A percentile compares a stretch with the other conserved stretches of the same genome.
Evolutionary conservation across 1,284 basidiomycete species (phyloP).

Genomic region (Fistulina hepatica): DNA sequence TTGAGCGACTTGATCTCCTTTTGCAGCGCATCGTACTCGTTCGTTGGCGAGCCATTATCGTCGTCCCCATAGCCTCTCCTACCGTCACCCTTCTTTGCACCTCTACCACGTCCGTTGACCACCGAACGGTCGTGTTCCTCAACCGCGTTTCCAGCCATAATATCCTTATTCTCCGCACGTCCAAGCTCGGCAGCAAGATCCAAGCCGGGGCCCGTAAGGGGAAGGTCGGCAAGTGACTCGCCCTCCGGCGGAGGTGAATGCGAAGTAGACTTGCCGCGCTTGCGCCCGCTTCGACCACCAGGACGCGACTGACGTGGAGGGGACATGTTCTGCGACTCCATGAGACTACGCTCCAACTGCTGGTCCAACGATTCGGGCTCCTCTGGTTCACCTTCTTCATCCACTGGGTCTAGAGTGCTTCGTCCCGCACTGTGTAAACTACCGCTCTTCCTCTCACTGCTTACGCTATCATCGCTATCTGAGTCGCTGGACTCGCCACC

Average conservation of each 20-base stretch:
- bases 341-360: slow-evolving; percentile 26
- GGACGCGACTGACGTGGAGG: slow-evolving; percentile 32
- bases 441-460: slow-evolving; percentile 29
- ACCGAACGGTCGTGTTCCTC: slow-evolving; percentile 41
- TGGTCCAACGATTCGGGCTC: slow-evolving; percentile 26
- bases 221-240: slow-evolving; percentile 69
- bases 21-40: slow-evolving; percentile 59
- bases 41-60: slow-evolving; percentile 25
- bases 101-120: slow-evolving; percentile 36
- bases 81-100: slow-evolving; percentile 44
- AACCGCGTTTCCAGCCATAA: slow-evolving; percentile 41
- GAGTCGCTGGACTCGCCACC: slow-evolving; percentile 40
- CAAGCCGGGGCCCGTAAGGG: slow-evolving; percentile 76
- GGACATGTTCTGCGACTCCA: slow-evolving; percentile 16
- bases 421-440: slow-evolving; percentile 48
- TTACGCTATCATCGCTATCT: slow-evolving; percentile 41
- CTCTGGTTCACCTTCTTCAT: slow-evolving; percentile 42
- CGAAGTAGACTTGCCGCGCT: slow-evolving; percentile 40
- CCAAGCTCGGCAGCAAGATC: slow-evolving; percentile 87
- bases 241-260: slow-evolving; percentile 41
- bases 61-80: no score
- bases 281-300: slow-evolving; percentile 38
- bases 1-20: slow-evolving; percentile 82
- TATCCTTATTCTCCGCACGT: slow-evolving; percentile 74
- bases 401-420: slow-evolving; percentile 45